Evolutionary conservation across 1,284 basidiomycete species (phyloP), one percentile per base, ranked within the genome.

Genomic region (Cronartium ribicola): DNA sequence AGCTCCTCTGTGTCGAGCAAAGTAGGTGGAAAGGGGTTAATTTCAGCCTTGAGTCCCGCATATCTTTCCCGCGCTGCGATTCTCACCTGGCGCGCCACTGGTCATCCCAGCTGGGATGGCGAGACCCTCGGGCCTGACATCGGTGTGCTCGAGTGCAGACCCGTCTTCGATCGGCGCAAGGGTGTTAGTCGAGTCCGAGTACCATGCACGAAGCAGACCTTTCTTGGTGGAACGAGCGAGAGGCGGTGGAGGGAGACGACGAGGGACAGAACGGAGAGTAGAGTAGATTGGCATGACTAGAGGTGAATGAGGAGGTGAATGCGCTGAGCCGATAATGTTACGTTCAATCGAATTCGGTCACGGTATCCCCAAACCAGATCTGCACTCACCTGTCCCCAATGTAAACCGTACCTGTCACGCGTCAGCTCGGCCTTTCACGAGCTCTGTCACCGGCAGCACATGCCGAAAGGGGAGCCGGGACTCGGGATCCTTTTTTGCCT

Each of bases 1-100:
- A 98, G 87, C 82, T 96, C 89, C 77, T 83, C 92, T 94, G 17
- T 46, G 67, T 44, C 20, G 51, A 29, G 37, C 4, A 65, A 55
- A 1, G 46, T 5, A 29, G n/a, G 22, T 36, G 22, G 13, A 5
- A 17, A 43, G 39, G 59, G 20, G n/a, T 41, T 17, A 66, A 6
- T 43, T 41, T 72, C n/a, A 22, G 20, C 0, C 4, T 40, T 17
- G n/a, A 7, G 0, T 29, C 4, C 11, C 39, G n/a, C 1, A 57
- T 17, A 40, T 55, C n/a, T 3, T 40, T 17, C 4, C n/a, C 1
- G 36, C 22, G 5, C 22, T 13, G 17, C 4, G 43, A 59, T 22
- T 22, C 51, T 13, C 44, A 73, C 71, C 71, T 44, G 71, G 71
- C 2, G 71, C 71, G n/a, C 64, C 71, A 73, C 71, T 73, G 13